A percentile compares a stretch with the other conserved stretches of the same genome.
Conservation (phyloP, 1,284 basidiomycete genomes). For the Trametes hirsuta region DNA sequence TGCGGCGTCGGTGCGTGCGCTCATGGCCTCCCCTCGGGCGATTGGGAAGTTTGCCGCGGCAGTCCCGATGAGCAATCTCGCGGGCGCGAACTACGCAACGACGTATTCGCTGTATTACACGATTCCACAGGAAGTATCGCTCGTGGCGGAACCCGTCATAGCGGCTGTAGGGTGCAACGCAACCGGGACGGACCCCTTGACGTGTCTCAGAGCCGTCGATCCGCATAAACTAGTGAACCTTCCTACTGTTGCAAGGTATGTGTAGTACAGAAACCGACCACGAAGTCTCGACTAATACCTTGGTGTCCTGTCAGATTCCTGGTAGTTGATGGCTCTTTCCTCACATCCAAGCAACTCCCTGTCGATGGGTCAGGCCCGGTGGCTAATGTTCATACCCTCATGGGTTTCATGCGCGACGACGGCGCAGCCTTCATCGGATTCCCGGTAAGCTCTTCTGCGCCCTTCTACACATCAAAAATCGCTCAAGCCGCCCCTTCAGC, state of each 20-base stretch:
- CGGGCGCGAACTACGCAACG: conserved; percentile 47
- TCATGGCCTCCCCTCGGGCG: conserved; percentile 45
- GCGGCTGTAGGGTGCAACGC: conserved; percentile 38
- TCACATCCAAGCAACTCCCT: conserved; percentile 43
- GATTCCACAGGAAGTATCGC: conserved; percentile 35
- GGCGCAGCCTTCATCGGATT: conserved; percentile 40
- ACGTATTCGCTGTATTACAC: conserved; percentile 45
- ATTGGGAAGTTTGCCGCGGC: conserved; percentile 50
- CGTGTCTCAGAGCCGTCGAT: conserved; percentile 38
- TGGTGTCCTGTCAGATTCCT: conserved; percentile 35
- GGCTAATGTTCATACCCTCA: conserved; percentile 48
- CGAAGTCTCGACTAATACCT: background rate
- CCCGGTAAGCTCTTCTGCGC: conserved; percentile 22
- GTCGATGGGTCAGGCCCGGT: conserved; percentile 42
- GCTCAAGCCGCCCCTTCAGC: conserved; percentile 10
- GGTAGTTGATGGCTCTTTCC: conserved; percentile 50
- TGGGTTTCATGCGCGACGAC: conserved; percentile 48
- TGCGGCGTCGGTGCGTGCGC: conserved; percentile 42
- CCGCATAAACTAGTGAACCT: conserved; percentile 39
- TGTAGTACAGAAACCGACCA: background rate
- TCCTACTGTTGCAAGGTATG: conserved; percentile 38
- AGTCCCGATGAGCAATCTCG: conserved; percentile 52
- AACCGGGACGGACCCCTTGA: conserved; percentile 27
- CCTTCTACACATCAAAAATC: background rate
- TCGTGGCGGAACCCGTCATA: conserved; percentile 40